Base-by-base conservation (phyloP, 78 protist species). In the Tieghemostelium lacteum region DNA sequence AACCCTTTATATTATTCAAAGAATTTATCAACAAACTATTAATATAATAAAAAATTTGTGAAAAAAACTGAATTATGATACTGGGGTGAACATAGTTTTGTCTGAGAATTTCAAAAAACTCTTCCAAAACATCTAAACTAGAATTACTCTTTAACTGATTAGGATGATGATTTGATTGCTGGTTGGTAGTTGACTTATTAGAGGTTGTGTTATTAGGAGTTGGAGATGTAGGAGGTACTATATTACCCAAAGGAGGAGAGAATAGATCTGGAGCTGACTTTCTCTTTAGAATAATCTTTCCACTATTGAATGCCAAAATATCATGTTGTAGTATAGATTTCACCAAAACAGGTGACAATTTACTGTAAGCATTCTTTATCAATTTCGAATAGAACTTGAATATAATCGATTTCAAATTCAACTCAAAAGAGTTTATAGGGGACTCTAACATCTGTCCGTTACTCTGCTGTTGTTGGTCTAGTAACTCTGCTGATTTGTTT, bases 261-360 rank as follows among this genome's bases (percentile, higher is more conserved):
- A 54, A 34, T 20, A 80, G 52, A 39, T 80, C 88, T 3, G 88
- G 66, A 34, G 75, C 63, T 20, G 77, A 66, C 39, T 80, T 80
- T 67, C 88, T 64, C 33, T 71, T 65, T n/a, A n/a, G n/a, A 50
- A 20, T n/a, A 6, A 80, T 3, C 39, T 71, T 45, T 20, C 88
- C 88, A 39, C 88, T 80, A 40, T 80, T 80, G 64, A 80, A 80
- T 65, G 88, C 88, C 28, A 50, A 34, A 39, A 80, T 80, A 40
- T 80, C 88, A 54, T 80, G 88, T 66, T 80, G 64, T 24, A 80
- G 63, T 10, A 80, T 80, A 26, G 60, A 36, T 39, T 26, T 55
- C 0, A 80, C 71, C 26, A 80, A 39, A 19, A 65, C 45, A 17
- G 88, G 88, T 55, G 88, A 80, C 19, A 80, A n/a, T 26, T 55